Percentiles rank a stretch among this genome's conserved stretches.
phyloP scores from a whole-genome alignment of 2,329 filamentous ascomycete genomes.

The Aspergillus floridensis region DNA sequence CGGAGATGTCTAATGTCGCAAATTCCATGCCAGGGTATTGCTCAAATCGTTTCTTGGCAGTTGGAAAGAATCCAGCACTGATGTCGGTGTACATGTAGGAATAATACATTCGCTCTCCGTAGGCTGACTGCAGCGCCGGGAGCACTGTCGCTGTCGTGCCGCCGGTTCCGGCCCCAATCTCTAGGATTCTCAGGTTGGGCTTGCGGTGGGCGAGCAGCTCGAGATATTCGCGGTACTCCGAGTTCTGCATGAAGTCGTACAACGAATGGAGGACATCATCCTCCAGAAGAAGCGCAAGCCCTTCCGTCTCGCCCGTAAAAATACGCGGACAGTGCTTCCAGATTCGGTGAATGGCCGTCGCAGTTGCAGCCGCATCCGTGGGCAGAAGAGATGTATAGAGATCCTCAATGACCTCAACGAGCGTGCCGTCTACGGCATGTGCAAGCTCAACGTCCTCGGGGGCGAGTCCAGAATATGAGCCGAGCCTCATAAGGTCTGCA shows the following conservation, averaged over 20 bases:
- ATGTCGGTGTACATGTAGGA: slow-evolving; percentile 33
- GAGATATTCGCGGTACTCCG: neutral
- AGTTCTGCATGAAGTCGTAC: neutral
- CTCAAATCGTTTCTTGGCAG: slow-evolving; percentile 26
- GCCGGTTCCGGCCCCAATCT: no score
- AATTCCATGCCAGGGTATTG: slow-evolving; percentile 28
- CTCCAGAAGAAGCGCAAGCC: neutral
- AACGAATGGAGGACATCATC: neutral
- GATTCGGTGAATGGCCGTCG: neutral
- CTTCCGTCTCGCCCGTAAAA: neutral
- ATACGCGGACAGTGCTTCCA: neutral
- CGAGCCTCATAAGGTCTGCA: no score
- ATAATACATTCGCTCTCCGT: slow-evolving; percentile 6
- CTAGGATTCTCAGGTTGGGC: neutral
- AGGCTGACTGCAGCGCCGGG: neutral
- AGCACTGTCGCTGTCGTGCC: slow-evolving; percentile 2
- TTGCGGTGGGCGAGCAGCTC: slow-evolving; percentile 7
- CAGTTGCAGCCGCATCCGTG: no score
- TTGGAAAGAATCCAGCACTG: slow-evolving; percentile 29
- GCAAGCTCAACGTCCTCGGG: no score
- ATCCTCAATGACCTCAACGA: no score
- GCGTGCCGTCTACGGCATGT: no score
- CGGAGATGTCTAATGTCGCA: slow-evolving; percentile 29
- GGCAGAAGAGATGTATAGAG: no score
- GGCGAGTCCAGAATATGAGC: no score